These are phyloP conservation scores for Phytopythium sindhum DNA, from an alignment of 352 stramenopile species.

Conservation along the genomic window DNA sequence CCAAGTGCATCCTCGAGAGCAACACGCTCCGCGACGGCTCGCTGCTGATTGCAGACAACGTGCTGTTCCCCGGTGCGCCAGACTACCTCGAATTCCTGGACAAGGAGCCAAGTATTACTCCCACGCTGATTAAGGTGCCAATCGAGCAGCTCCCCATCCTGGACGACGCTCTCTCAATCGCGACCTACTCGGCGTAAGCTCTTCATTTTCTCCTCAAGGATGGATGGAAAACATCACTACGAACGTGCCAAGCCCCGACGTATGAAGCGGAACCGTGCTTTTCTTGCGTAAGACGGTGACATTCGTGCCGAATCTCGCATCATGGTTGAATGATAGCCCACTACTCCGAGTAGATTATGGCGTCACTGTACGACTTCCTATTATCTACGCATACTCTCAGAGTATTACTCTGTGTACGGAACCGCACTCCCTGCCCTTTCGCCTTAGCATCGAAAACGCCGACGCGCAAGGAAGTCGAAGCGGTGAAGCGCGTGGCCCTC, in stretches of 20 bases:
- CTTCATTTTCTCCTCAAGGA: not conserved
- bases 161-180: conserved; percentile 18
- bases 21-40: conserved; percentile 30
- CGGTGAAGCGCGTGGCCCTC: conserved; percentile 4
- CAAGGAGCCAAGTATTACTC: conserved; percentile 27
- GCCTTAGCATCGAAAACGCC: not conserved
- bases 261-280: too few species aligned
- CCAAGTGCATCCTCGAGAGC: conserved; percentile 44
- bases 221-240: too few species aligned
- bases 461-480: not conserved
- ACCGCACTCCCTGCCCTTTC: not conserved
- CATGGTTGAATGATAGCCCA: too few species aligned
- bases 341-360: too few species aligned
- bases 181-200: conserved; percentile 2
- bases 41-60: conserved; percentile 43
- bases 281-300: too few species aligned
- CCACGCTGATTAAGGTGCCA: conserved; percentile 14
- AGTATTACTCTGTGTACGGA: too few species aligned
- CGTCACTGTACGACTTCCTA: too few species aligned
- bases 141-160: conserved; percentile 5
- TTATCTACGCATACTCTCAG: too few species aligned
- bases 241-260: too few species aligned
- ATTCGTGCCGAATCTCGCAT: too few species aligned
- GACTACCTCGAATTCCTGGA: conserved; percentile 49
- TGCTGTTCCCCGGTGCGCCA: conserved; percentile 36